Evolutionary conservation across 768 basidiomycete species (phyloP).

Genomic region (Boletus subparvulus): DNA sequence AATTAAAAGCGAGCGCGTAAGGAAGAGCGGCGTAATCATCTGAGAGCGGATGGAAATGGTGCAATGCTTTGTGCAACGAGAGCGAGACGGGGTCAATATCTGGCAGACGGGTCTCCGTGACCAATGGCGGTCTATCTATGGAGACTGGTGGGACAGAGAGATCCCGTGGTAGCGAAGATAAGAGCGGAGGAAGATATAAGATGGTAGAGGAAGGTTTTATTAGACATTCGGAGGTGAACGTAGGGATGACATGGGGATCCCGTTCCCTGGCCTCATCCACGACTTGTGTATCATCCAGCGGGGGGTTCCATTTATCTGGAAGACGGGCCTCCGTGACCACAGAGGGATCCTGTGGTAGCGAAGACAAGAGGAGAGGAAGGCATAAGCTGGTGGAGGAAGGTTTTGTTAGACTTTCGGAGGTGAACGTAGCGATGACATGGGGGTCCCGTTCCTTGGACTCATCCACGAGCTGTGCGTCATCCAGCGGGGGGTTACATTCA

Average conservation of each 20-base stretch:
- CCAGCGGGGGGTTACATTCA: conserved; percentile 26
- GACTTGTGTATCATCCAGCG: not conserved
- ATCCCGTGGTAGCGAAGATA: conserved; percentile 69
- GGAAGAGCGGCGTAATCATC: conserved; percentile 58
- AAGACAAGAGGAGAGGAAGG: conserved; percentile 82
- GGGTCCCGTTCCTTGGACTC: conserved; percentile 40
- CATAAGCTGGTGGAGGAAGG: conserved; percentile 61
- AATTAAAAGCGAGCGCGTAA: conserved; percentile 87
- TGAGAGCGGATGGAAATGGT: conserved; percentile 64
- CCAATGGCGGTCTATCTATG: conserved; percentile 42
- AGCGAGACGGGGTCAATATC: conserved; percentile 83
- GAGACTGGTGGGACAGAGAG: conserved; percentile 29
- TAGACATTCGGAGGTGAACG: conserved; percentile 42
- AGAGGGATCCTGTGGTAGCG: conserved; percentile 23
- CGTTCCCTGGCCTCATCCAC: conserved; percentile 12
- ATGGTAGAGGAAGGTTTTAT: conserved; percentile 45
- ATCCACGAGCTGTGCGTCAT: not conserved
- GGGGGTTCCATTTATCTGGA: not conserved
- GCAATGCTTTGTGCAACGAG: conserved; percentile 82
- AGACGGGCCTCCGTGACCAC: no score
- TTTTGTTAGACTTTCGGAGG: conserved; percentile 34
- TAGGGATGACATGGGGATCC: conserved; percentile 58
- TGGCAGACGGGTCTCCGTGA: conserved; percentile 76
- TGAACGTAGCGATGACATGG: conserved; percentile 56
- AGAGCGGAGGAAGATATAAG: conserved; percentile 68